Conservation (phyloP, 2,329 filamentous ascomycete genomes). For the Arthroderma sp. region DNA sequence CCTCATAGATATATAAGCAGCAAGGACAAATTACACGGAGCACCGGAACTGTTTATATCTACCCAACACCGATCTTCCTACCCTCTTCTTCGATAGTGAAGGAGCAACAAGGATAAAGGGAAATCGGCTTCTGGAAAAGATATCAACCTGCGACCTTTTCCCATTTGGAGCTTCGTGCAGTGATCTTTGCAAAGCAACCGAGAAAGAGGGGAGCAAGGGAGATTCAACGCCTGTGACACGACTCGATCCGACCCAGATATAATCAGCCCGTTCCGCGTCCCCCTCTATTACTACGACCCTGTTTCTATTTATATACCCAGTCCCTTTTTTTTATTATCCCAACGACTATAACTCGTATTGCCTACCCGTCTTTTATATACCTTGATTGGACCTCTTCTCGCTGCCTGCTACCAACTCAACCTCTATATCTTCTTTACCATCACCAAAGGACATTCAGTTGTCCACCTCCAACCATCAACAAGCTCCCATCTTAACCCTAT, state of each 20-base stretch:
- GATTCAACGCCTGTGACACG: neutral
- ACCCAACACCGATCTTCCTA: neutral
- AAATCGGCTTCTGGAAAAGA: neutral
- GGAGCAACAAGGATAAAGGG: neutral
- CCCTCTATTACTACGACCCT: neutral
- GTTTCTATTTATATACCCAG: slow-evolving; percentile 3
- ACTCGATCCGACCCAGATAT: neutral
- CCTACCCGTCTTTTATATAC: neutral
- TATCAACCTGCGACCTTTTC: neutral
- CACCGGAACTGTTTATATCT: neutral
- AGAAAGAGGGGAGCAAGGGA: neutral
- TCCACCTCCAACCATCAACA: neutral
- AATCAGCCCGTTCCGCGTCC: neutral
- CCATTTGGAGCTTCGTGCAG: too few relatives aligned
- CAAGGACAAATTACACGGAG: neutral
- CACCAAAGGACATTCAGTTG: neutral
- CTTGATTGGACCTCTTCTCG: neutral
- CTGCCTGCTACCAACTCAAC: neutral
- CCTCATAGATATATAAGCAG: neutral
- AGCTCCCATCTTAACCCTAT: neutral
- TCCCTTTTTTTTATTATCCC: neutral
- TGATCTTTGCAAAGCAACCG: neutral
- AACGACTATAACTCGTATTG: slow-evolving; percentile 1
- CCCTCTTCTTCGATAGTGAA: neutral
- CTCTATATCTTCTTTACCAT: neutral